These are phyloP conservation scores for Vitis rotundifolia DNA, from an alignment of 164 flowering plant genomes.

Conservation along the genomic window DNA sequence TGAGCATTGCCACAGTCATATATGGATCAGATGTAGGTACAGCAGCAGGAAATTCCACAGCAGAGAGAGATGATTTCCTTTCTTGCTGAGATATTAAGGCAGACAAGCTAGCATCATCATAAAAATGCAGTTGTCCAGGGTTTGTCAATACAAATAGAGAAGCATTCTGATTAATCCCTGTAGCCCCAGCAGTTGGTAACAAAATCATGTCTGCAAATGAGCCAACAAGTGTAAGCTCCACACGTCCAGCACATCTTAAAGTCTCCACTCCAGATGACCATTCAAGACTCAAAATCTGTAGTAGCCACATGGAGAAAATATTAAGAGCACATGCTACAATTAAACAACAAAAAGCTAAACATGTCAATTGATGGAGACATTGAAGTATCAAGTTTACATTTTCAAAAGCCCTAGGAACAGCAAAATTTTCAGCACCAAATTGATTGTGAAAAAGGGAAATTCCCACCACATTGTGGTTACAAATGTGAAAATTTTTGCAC, in stretches of 20 bases:
- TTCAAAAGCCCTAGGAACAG: too few relatives aligned
- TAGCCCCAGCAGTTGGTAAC: slow-evolving; percentile 49
- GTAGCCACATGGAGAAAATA: background rate
- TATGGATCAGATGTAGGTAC: slow-evolving; percentile 62
- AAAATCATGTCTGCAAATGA: slow-evolving; percentile 88
- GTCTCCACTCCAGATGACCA: slow-evolving; percentile 77
- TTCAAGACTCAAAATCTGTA: slow-evolving; percentile 77
- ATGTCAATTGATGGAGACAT: too few relatives aligned
- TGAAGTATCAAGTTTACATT: too few relatives aligned
- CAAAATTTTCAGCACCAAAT: too few relatives aligned
- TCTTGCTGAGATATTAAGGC: slow-evolving; percentile 37
- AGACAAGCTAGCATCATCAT: slow-evolving; percentile 52
- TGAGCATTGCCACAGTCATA: slow-evolving; percentile 62
- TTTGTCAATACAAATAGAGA: slow-evolving; percentile 72
- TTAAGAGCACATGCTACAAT: too few relatives aligned
- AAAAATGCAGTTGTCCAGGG: slow-evolving; percentile 75
- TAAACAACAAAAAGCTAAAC: too few relatives aligned
- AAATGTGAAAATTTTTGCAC: background rate
- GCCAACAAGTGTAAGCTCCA: slow-evolving; percentile 67
- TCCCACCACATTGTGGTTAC: background rate
- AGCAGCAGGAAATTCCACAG: slow-evolving; percentile 50
- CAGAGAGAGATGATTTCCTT: slow-evolving; percentile 33
- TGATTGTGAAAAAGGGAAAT: too few relatives aligned
- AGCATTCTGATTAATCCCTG: slow-evolving; percentile 32
- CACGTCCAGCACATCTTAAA: slow-evolving; percentile 58